Evolutionary conservation across 208 protist species (phyloP).

Genomic region (Naegleria lovaniensis): DNA sequence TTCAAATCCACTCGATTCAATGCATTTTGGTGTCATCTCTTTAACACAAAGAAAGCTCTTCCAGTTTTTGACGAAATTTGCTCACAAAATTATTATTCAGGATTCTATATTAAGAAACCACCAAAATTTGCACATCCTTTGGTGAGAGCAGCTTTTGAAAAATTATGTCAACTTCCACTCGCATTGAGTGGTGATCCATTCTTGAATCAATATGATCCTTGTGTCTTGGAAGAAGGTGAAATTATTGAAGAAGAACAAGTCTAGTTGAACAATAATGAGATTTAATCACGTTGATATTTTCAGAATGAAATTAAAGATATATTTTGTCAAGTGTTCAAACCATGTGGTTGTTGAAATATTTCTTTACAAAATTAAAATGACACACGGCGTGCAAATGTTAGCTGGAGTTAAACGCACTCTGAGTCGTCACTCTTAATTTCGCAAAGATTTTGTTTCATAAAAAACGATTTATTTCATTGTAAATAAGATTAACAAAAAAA

Average conservation of each 20-base stretch:
- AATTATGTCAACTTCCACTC: not conserved
- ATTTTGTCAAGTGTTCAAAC: no score
- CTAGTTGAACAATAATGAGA: no score
- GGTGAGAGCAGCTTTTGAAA: not conserved
- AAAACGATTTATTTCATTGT: no score
- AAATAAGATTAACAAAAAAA: no score
- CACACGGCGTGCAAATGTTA: no score
- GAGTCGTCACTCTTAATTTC: no score
- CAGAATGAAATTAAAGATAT: no score
- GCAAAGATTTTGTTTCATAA: no score
- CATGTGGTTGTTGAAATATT: no score
- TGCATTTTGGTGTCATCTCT: constrained; percentile 7
- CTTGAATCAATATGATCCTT: not conserved
- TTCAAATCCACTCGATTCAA: not conserved
- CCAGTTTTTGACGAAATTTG: not conserved
- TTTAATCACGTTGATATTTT: no score
- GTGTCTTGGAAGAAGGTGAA: not conserved
- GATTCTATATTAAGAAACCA: not conserved
- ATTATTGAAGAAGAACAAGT: not conserved
- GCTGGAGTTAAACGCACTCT: no score
- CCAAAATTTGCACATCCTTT: not conserved
- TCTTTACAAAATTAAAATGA: no score
- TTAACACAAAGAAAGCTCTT: not conserved
- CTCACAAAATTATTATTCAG: not conserved
- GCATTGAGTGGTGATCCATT: not conserved